A percentile compares a stretch with the other conserved stretches of the same genome.
These are phyloP conservation scores for Bertia moriformis DNA, from an alignment of 2,329 filamentous ascomycete genomes.

Conservation along the genomic window DNA sequence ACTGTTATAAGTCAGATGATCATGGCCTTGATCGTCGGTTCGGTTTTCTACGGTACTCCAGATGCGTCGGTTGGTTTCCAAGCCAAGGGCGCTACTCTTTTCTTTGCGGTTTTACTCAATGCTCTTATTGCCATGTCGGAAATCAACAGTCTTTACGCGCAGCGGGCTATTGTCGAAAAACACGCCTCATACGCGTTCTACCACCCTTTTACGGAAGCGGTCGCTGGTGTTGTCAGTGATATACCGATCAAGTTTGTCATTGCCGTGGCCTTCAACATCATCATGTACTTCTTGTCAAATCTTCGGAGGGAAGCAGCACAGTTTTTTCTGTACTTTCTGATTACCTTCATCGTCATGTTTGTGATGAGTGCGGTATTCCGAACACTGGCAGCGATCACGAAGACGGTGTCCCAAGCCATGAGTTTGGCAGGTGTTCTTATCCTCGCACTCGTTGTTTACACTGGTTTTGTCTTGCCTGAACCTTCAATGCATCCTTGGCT, in stretches of 20 bases:
- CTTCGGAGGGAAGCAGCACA: conserved; percentile 41
- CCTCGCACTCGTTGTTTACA: conserved; percentile 43
- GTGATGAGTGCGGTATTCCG: conserved; percentile 67
- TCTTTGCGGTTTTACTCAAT: conserved; percentile 45
- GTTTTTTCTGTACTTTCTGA: conserved; percentile 66
- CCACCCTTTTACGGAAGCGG: conserved; percentile 7
- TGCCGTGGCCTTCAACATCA: conserved; percentile 33
- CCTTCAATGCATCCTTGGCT: conserved; percentile 59
- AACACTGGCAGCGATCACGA: conserved; percentile 56
- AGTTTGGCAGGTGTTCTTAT: conserved; percentile 36
- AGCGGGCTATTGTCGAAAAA: conserved; percentile 29
- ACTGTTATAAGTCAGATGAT: conserved; percentile 31
- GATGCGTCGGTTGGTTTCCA: conserved; percentile 34
- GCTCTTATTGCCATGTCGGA: conserved; percentile 42
- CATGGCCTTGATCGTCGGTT: conserved; percentile 45
- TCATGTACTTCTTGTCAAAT: conserved; percentile 40
- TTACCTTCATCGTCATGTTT: conserved; percentile 54
- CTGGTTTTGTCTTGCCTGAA: conserved; percentile 36
- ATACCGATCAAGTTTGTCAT: conserved; percentile 41
- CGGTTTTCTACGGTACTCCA: conserved; percentile 38
- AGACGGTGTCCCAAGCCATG: conserved; percentile 46
- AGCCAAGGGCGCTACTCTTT: conserved; percentile 38
- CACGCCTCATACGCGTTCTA: conserved; percentile 23
- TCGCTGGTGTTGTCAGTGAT: conserved; percentile 22
- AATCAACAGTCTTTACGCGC: conserved; percentile 26